phyloP scores from a whole-genome alignment of 1,284 basidiomycete genomes.

The Sparassis latifolia region DNA sequence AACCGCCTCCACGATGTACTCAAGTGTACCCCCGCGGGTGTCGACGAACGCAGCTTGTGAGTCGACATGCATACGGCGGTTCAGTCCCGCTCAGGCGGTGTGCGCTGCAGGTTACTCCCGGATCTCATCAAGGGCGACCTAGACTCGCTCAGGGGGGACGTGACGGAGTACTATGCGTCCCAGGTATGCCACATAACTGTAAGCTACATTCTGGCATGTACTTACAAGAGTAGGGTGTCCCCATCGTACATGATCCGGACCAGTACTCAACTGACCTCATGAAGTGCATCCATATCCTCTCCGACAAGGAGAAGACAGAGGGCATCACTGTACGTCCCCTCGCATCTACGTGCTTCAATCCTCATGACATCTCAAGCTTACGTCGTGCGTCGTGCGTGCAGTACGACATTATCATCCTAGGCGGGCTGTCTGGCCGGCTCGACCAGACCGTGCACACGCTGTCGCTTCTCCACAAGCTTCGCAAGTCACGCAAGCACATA shows the following conservation, averaged over 20 bases:
- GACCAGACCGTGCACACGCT: slow-evolving; percentile 94
- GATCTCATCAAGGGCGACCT: slow-evolving; percentile 91
- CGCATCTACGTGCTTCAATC: background rate
- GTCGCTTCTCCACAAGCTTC: slow-evolving; percentile 79
- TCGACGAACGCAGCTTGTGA: slow-evolving; percentile 25
- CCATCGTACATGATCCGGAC: slow-evolving; percentile 60
- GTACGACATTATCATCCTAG: slow-evolving; percentile 76
- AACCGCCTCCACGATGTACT: slow-evolving; percentile 79
- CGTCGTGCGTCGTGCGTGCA: slow-evolving; percentile 21
- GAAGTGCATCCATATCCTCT: slow-evolving; percentile 77
- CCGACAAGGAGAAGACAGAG: slow-evolving; percentile 42
- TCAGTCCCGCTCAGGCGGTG: background rate
- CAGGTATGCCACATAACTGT: slow-evolving; percentile 32
- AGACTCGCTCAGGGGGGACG: slow-evolving; percentile 80
- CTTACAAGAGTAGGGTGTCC: slow-evolving; percentile 47
- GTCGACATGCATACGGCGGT: slow-evolving; percentile 4
- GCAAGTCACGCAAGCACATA: slow-evolving; percentile 52
- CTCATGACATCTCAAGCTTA: background rate
- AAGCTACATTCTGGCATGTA: background rate
- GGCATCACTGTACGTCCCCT: slow-evolving; percentile 28
- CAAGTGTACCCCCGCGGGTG: background rate
- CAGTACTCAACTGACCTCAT: slow-evolving; percentile 91
- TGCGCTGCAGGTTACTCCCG: slow-evolving; percentile 55
- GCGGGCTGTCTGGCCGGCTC: slow-evolving; percentile 85
- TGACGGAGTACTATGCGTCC: slow-evolving; percentile 60